These are phyloP conservation scores for Arxiozyma heterogenica DNA, from an alignment of 1,139 yeast genomes.

Conservation along the genomic window DNA sequence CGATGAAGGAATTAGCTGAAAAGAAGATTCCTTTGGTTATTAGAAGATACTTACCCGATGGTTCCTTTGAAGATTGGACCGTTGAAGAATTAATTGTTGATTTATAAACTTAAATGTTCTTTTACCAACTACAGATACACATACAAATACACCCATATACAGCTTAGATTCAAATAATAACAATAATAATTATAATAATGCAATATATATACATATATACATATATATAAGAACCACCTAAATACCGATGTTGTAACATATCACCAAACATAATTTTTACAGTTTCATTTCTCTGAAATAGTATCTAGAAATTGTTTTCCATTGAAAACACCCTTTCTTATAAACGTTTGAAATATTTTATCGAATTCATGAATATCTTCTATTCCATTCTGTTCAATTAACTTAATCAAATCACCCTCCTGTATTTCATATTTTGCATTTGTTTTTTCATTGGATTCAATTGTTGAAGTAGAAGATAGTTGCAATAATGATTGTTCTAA, in stretches of 20 bases:
- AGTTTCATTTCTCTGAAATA: constrained; percentile 21
- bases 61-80: constrained; percentile 97
- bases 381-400: constrained; percentile 47
- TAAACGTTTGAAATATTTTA: constrained; percentile 46
- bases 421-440: constrained; percentile 38
- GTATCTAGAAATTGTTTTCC: constrained; percentile 56
- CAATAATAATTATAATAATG: no score
- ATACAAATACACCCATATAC: neutral
- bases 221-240: neutral
- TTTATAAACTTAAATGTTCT: constrained; percentile 34
- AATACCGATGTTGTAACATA: neutral
- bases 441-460: constrained; percentile 38
- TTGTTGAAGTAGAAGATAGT: neutral
- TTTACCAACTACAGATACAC: neutral
- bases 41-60: constrained; percentile 94
- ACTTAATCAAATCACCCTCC: constrained; percentile 42
- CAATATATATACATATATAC: constrained; percentile 7
- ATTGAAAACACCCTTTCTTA: constrained; percentile 42
- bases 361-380: constrained; percentile 41
- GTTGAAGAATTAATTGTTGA: constrained; percentile 95
- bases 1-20: constrained; percentile 93
- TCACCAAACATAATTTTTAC: no score
- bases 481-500: constrained; percentile 59
- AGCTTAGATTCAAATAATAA: no score
- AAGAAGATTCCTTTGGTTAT: constrained; percentile 91